Conservation (phyloP, 2,329 filamentous ascomycete genomes). For the Aspergillus ibericus region DNA sequence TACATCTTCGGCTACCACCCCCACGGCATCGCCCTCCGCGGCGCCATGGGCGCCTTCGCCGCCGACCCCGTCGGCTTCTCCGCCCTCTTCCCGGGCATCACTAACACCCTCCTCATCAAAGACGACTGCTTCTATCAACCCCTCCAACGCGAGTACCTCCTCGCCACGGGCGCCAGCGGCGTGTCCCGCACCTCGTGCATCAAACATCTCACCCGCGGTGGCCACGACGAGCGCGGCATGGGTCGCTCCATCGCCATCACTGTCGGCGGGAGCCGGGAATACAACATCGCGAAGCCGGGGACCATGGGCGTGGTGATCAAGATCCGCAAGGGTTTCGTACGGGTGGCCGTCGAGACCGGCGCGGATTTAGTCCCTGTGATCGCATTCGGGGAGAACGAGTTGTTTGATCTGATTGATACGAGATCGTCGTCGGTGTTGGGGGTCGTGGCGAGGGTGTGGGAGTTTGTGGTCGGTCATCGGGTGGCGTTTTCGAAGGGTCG, state of each 20-base stretch:
- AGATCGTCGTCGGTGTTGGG: slow-evolving; percentile 65
- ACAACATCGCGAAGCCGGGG: slow-evolving; percentile 75
- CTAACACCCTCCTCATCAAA: slow-evolving; percentile 78
- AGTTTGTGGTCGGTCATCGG: slow-evolving; percentile 72
- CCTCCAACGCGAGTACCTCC: slow-evolving; percentile 79
- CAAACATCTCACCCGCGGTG: slow-evolving; percentile 73
- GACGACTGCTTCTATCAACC: slow-evolving; percentile 84
- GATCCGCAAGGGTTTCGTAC: slow-evolving; percentile 82
- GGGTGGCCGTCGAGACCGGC: slow-evolving; percentile 77
- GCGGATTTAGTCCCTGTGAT: slow-evolving; percentile 83
- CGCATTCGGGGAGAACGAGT: slow-evolving; percentile 81
- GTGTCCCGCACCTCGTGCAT: slow-evolving; percentile 82
- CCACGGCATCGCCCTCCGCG: slow-evolving; percentile 85
- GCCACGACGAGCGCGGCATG: slow-evolving; percentile 70
- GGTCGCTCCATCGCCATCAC: slow-evolving; percentile 86
- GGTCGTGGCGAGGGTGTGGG: slow-evolving; percentile 53
- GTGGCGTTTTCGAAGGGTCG: slow-evolving; percentile 83
- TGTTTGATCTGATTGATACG: slow-evolving; percentile 78
- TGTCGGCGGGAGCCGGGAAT: slow-evolving; percentile 81
- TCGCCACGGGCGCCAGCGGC: slow-evolving; percentile 73
- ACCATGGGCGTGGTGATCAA: slow-evolving; percentile 70
- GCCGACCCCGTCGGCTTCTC: slow-evolving; percentile 78
- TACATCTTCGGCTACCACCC: slow-evolving; percentile 91
- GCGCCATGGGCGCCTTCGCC: slow-evolving; percentile 76
- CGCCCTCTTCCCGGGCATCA: slow-evolving; percentile 81